Evolutionary conservation across 106 monocot species (phyloP).

Genomic region (Allium cepa): DNA sequence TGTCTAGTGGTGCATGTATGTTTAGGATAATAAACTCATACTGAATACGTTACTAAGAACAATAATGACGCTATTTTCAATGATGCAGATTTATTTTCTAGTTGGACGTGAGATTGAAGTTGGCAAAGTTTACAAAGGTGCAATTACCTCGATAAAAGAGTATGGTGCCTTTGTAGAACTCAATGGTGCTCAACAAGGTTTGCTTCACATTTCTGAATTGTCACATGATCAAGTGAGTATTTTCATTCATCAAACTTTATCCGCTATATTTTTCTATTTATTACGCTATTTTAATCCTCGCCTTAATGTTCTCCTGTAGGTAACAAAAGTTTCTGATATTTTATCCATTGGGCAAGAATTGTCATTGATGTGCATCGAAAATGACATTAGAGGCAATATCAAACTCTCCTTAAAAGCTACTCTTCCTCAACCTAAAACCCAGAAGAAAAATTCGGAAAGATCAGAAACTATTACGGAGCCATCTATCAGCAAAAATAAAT

Average conservation of each 20-base stretch:
- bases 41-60: too few species aligned
- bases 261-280: too few species aligned
- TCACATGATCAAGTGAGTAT: slow-evolving; percentile 67
- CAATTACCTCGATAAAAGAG: slow-evolving; percentile 78
- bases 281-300: neutral
- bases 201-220: slow-evolving; percentile 92
- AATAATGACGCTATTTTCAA: neutral
- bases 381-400: slow-evolving; percentile 84
- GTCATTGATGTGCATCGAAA: slow-evolving; percentile 76
- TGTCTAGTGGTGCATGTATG: too few species aligned
- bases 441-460: slow-evolving; percentile 6
- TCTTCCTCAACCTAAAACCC: slow-evolving; percentile 21
- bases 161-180: slow-evolving; percentile 97
- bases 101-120: slow-evolving; percentile 83
- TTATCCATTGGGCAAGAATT: slow-evolving; percentile 71
- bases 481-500: slow-evolving; percentile 2
- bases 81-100: slow-evolving; percentile 71
- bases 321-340: slow-evolving; percentile 72
- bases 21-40: too few species aligned
- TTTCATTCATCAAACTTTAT: neutral
- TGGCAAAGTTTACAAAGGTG: slow-evolving; percentile 81
- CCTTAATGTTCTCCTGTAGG: slow-evolving; percentile 27
- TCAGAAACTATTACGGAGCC: neutral
- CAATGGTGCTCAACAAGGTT: slow-evolving; percentile 85
- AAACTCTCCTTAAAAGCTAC: slow-evolving; percentile 82